Conservation (phyloP, 208 protist genomes). For the Endotrypanum monterogeii region DNA sequence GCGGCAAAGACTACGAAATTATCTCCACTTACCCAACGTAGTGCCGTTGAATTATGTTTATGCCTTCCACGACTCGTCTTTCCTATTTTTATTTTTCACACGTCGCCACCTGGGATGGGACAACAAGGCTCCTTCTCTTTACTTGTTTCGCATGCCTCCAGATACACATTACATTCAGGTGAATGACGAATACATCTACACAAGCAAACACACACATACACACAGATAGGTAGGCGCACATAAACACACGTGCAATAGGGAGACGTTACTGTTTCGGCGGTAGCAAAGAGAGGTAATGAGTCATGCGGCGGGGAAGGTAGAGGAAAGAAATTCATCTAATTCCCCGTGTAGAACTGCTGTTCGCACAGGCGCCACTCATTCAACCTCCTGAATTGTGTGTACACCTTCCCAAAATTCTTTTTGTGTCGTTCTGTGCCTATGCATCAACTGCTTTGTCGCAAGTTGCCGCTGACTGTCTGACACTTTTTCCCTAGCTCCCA, state of each 20-base stretch:
- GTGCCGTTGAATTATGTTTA: background rate
- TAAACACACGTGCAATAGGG: background rate
- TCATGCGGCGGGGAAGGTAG: background rate
- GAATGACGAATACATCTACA: background rate
- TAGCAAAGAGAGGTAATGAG: background rate
- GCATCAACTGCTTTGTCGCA: background rate
- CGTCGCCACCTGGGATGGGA: too few relatives aligned
- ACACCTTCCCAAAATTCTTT: background rate
- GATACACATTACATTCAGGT: background rate
- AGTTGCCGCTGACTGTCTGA: background rate
- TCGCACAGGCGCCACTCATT: background rate
- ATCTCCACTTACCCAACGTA: background rate
- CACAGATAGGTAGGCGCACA: too few relatives aligned
- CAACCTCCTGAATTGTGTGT: background rate
- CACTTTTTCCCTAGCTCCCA: background rate
- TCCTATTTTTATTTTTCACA: background rate
- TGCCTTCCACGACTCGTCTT: background rate
- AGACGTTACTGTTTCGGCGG: background rate
- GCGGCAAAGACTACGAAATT: background rate
- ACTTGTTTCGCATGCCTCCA: background rate
- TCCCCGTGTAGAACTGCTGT: constrained; percentile 1
- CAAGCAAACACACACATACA: background rate
- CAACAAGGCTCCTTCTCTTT: constrained; percentile 6
- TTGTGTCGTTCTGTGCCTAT: background rate
- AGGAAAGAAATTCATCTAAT: constrained; percentile 4